These are phyloP conservation scores for Heracleum sosnowskyi DNA, from an alignment of 129 eudicot genomes.

Conservation along the genomic window DNA sequence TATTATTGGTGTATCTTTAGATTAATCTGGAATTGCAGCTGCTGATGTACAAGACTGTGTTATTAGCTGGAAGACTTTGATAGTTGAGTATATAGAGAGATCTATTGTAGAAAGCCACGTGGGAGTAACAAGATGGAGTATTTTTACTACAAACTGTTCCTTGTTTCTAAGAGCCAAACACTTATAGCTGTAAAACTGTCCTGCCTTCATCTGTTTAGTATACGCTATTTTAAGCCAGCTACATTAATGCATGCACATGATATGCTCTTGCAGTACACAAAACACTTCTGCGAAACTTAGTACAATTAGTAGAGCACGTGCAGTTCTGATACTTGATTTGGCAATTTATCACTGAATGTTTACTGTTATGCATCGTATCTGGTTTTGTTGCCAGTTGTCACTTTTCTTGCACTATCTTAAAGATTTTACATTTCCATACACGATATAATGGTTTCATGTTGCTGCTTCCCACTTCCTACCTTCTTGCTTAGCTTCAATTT, in stretches of 20 bases:
- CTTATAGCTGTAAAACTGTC: not conserved
- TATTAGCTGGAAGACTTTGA: not conserved
- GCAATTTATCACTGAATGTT: not conserved
- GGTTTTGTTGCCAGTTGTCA: not conserved
- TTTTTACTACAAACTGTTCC: not conserved
- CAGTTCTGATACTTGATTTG: not conserved
- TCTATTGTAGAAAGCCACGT: not conserved
- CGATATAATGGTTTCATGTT: not conserved
- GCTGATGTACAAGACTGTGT: not conserved
- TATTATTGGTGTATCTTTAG: not conserved
- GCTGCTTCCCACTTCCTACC: not conserved
- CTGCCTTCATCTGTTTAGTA: not conserved
- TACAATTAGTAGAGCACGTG: not conserved
- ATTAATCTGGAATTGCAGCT: not conserved
- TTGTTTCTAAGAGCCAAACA: not conserved
- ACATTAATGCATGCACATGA: not conserved
- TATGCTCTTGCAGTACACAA: not conserved
- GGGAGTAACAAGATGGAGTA: not conserved
- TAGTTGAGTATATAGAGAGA: not conserved
- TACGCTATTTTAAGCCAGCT: not conserved
- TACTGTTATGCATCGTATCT: not conserved
- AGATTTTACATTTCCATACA: not conserved
- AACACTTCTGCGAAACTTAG: not conserved
- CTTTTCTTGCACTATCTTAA: not conserved
- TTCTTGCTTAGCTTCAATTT: not conserved